Conservation (phyloP, 2,329 filamentous ascomycete genomes). For the Aschersonia sp. region DNA sequence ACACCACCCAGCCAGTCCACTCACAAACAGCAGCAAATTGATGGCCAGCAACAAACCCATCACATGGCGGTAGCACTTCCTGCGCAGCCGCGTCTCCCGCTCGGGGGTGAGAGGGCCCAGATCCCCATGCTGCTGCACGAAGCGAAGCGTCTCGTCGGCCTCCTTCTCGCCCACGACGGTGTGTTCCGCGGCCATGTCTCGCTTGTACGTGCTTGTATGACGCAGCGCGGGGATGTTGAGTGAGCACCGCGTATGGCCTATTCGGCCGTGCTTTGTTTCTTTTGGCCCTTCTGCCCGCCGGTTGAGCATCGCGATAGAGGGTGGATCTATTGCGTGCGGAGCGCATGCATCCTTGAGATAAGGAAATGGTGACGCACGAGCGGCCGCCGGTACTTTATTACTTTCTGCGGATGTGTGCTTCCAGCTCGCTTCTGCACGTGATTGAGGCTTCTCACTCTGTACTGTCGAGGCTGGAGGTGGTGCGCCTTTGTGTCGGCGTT, state of each 20-base stretch:
- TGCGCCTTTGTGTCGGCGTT: too few species aligned
- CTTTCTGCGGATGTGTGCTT: too few species aligned
- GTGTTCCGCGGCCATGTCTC: neutral
- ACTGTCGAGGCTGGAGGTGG: too few species aligned
- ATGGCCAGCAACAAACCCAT: constrained; percentile 17
- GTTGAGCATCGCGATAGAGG: neutral
- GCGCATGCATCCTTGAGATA: neutral
- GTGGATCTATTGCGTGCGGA: neutral
- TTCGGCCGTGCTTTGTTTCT: neutral
- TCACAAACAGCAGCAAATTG: constrained; percentile 21
- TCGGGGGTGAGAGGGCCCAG: constrained; percentile 17
- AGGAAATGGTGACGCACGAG: too few species aligned
- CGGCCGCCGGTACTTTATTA: too few species aligned
- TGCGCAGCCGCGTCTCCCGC: constrained; percentile 14
- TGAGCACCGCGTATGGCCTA: too few species aligned
- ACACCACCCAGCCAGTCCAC: constrained; percentile 3
- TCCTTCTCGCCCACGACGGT: constrained; percentile 9
- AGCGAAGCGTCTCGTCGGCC: constrained; percentile 20
- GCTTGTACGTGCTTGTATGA: neutral
- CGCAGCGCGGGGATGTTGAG: too few species aligned
- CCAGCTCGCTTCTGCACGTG: too few species aligned
- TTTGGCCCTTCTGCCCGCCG: neutral
- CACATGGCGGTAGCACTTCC: constrained; percentile 18
- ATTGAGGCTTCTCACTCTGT: too few species aligned
- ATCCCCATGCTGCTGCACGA: constrained; percentile 19